A percentile compares a stretch with the other conserved stretches of the same genome.
phyloP scores from a whole-genome alignment of 257 asterid species.

The Prunella vulgaris region DNA sequence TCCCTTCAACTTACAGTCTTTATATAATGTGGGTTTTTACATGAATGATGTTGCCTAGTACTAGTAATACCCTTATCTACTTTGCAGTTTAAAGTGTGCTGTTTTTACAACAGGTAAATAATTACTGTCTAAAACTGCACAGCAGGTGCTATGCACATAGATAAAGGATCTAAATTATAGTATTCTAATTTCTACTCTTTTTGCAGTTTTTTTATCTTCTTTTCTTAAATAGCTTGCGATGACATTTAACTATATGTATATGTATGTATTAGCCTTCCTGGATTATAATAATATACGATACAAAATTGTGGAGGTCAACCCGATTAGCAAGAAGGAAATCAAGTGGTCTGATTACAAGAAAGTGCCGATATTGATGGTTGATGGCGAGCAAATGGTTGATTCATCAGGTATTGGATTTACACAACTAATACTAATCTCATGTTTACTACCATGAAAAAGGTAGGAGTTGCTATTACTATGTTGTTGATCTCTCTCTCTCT shows the following conservation, averaged over 20 bases:
- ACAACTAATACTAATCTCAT: background rate
- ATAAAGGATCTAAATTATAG: no score
- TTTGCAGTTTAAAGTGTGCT: background rate
- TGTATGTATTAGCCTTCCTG: conserved; percentile 50
- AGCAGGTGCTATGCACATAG: background rate
- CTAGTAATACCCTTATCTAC: background rate
- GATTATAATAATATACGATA: conserved; percentile 81
- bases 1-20: background rate
- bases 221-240: background rate
- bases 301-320: conserved; percentile 93
- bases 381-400: conserved; percentile 80
- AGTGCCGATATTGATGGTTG: conserved; percentile 89
- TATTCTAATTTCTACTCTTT: background rate
- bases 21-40: background rate
- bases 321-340: conserved; percentile 82
- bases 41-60: background rate
- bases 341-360: conserved; percentile 94
- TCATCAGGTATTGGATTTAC: conserved; percentile 62
- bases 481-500: conserved; percentile 6
- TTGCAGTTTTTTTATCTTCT: background rate
- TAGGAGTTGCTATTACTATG: background rate
- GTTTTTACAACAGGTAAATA: background rate
- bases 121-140: background rate
- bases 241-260: background rate
- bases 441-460: background rate